phyloP scores from a whole-genome alignment of 2,329 filamentous ascomycete species.

The Pseudogymnoascus sp. region DNA sequence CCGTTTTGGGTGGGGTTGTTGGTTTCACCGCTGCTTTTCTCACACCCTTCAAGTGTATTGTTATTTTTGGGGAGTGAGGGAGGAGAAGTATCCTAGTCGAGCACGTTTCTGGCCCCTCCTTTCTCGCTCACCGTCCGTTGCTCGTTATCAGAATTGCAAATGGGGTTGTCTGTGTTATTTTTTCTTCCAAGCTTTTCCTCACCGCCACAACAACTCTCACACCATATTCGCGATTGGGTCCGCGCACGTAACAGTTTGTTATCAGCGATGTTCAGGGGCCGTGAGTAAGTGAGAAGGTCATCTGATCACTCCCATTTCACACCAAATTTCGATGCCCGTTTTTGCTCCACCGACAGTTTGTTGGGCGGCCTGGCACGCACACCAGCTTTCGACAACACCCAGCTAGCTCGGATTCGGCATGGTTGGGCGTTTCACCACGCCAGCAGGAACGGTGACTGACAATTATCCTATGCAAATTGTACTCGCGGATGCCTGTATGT shows the following conservation, averaged over 20 bases:
- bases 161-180: too few species aligned
- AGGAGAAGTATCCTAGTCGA: neutral
- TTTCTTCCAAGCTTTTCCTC: neutral
- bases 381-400: neutral
- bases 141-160: neutral
- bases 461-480: neutral
- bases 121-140: neutral
- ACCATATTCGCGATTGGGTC: neutral
- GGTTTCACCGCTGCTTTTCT: constrained; percentile 2
- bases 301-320: neutral
- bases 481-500: neutral
- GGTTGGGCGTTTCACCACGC: neutral
- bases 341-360: neutral
- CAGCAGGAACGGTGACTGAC: neutral
- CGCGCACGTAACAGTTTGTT: neutral
- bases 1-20: neutral
- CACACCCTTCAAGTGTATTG: neutral
- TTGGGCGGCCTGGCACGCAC: neutral
- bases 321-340: neutral
- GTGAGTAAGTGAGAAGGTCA: neutral
- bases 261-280: neutral
- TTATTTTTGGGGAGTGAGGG: neutral
- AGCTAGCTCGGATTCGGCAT: neutral
- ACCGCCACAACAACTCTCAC: neutral
- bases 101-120: neutral